These are phyloP conservation scores for Sporothrix humicola DNA, from an alignment of 2,329 filamentous ascomycete species.

Conservation along the genomic window DNA sequence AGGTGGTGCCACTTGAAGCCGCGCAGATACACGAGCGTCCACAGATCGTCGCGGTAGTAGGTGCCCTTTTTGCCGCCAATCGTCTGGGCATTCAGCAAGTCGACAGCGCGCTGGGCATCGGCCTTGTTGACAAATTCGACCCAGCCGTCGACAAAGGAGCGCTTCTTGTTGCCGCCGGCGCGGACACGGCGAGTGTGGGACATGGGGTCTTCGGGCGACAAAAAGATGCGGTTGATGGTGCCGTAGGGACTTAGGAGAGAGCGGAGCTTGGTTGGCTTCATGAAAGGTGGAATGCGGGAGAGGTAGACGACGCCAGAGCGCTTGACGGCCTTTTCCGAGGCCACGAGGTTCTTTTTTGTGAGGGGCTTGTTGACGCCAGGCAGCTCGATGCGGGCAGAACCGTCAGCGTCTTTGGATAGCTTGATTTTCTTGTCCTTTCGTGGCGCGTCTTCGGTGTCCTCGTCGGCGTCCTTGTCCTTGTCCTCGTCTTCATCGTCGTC, in stretches of 20 bases:
- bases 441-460: constrained; percentile 36
- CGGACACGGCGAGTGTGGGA: constrained; percentile 70
- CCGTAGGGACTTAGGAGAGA: constrained; percentile 78
- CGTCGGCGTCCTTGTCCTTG: constrained; percentile 28
- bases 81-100: constrained; percentile 75
- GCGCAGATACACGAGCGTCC: constrained; percentile 80
- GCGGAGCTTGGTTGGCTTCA: constrained; percentile 80
- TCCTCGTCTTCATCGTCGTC: constrained; percentile 5
- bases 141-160: constrained; percentile 83
- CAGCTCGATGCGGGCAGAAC: constrained; percentile 42
- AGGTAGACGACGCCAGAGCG: constrained; percentile 84
- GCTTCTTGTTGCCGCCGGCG: constrained; percentile 81
- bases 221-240: constrained; percentile 76
- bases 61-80: constrained; percentile 84
- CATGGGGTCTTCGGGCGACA: constrained; percentile 74
- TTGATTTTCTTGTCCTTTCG: constrained; percentile 24
- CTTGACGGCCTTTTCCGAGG: constrained; percentile 67
- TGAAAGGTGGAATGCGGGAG: constrained; percentile 83
- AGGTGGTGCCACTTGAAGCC: constrained; percentile 81
- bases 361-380: constrained; percentile 59
- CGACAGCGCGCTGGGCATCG: constrained; percentile 77
- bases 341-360: constrained; percentile 70
- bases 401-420: neutral
- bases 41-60: constrained; percentile 85
- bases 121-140: constrained; percentile 79